Base-by-base conservation (phyloP, 1,284 basidiomycete species). In the Melanopsichium pennsylvanicum region DNA sequence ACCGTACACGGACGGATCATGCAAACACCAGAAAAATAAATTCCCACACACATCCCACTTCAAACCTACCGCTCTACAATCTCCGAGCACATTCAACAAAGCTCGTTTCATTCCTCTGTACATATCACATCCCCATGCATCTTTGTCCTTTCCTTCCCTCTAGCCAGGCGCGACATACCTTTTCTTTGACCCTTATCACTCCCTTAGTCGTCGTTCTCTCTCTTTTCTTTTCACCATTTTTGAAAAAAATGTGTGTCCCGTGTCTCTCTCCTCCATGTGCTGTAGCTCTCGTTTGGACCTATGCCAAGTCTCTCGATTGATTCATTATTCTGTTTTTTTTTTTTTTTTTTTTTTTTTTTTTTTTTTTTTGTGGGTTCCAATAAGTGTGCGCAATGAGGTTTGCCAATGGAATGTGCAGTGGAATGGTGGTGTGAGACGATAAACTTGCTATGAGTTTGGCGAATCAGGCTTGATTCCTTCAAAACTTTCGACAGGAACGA, bases 251-350 rank as follows among this genome's bases (percentile, higher is more conserved):
- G 16, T 40, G n/a, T n/a, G n/a, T n/a, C n/a, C n/a, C n/a, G n/a
- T n/a, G n/a, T n/a, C n/a, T n/a, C n/a, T n/a, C n/a, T n/a, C n/a
- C 36, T 19, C 35, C 29, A 33, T 46, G 50, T 49, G 58, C 58
- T 61, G 58, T 61, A 61, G 58, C 58, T 61, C 50, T 61, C 57
- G 54, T 41, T 49, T 48, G 58, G 45, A 54, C 50, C 36, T 37
- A 26, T 51, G 41, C 41, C 32, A 47, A 49, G 19, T 36, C n/a
- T n/a, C n/a, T n/a, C n/a, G 34, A 36, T 49, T 39, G 43, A 47
- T 42, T 25, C 15, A 12, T 34, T 9, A 12, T 6, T n/a, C 16
- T 9, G 16, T 12, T n/a, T 5, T 6, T 34, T 12, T 7, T 2
- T 16, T 34, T 34, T 9, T 5, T 6, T n/a, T 34, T 9, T 12